Evolutionary conservation across 169 alveolate species (phyloP), one percentile per base, ranked within the genome.

Genomic region (Fabrea salina): DNA sequence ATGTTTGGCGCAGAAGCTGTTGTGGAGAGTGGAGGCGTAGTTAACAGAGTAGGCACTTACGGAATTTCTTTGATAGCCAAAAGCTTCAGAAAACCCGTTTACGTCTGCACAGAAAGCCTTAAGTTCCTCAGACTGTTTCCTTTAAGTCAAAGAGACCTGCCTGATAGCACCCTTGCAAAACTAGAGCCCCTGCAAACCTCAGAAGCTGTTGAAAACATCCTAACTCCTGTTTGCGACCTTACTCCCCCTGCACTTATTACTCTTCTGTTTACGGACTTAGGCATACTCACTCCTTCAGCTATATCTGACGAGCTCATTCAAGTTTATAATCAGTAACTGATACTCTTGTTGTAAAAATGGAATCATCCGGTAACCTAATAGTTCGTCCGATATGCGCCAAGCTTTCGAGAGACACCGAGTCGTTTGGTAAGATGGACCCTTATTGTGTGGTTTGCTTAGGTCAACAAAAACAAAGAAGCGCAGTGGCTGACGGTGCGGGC

Each of bases 11-110:
- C 95, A 6, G 94, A 88, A 74, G 95, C 96, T 7, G 92, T 93
- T 53, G 92, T 92, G 35, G 96, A 93, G 78, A 93, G 86, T 78
- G 97, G 97, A 64, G 97, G 97, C n/a, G 88, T 93, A 41, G 89
- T 93, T 5, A 93, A 93, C 79, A 89, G 86, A 79, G 79, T 92
- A 19, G 97, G 97, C 6, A 88, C 96, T 25, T 88, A 81, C 61
- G 86, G 92, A 0, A 58, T 85, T 7, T 90, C 95, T 11, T 68
- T 93, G 25, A 78, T 87, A 51, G 95, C 95, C 5, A 85, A 88
- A 66, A 64, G 86, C n/a, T 81, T 81, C 35, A 81, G 82, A 53
- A 90, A 87, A 49, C 95, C 94, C 6, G 85, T 93, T 80, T 93
- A 93, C 83, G 97, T 89, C 27, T 81, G 88, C 27, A 87, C 92